These are phyloP conservation scores for Colletotrichum shisoi DNA, from an alignment of 2,329 filamentous ascomycete species.

Conservation along the genomic window DNA sequence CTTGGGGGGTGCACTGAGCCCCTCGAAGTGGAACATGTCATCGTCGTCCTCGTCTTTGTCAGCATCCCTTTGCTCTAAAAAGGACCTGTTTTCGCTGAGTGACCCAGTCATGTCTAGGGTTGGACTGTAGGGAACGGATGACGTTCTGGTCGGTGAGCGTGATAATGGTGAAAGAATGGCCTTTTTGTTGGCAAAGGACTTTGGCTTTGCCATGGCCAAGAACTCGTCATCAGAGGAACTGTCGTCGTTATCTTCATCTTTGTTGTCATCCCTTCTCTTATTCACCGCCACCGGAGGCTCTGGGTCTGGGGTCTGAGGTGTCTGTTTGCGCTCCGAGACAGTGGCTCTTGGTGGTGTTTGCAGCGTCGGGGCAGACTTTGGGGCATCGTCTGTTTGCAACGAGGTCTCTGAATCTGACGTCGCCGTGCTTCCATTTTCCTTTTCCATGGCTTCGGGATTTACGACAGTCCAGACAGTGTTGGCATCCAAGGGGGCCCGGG, in stretches of 20 bases:
- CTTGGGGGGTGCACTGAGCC: conserved; percentile 46
- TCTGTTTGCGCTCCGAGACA: conserved; percentile 3
- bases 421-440: conserved; percentile 29
- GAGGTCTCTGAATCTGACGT: conserved; percentile 34
- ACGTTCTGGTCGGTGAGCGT: conserved; percentile 30
- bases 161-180: conserved; percentile 36
- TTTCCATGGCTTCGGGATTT: conserved; percentile 42
- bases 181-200: conserved; percentile 45
- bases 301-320: background rate
- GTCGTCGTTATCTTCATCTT: conserved; percentile 42
- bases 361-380: background rate
- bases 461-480: conserved; percentile 63
- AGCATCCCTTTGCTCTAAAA: conserved; percentile 22
- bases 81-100: background rate
- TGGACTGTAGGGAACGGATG: conserved; percentile 21
- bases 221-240: conserved; percentile 54
- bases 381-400: conserved; percentile 19
- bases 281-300: conserved; percentile 1
- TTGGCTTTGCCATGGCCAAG: conserved; percentile 52
- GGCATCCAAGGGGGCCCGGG: conserved; percentile 60
- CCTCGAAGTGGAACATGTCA: conserved; percentile 59
- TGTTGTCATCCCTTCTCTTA: conserved; percentile 1
- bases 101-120: conserved; percentile 13
- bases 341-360: conserved; percentile 3
- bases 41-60: conserved; percentile 44